phyloP scores from a whole-genome alignment of 768 basidiomycete genomes.

The Lentinula detonsa region DNA sequence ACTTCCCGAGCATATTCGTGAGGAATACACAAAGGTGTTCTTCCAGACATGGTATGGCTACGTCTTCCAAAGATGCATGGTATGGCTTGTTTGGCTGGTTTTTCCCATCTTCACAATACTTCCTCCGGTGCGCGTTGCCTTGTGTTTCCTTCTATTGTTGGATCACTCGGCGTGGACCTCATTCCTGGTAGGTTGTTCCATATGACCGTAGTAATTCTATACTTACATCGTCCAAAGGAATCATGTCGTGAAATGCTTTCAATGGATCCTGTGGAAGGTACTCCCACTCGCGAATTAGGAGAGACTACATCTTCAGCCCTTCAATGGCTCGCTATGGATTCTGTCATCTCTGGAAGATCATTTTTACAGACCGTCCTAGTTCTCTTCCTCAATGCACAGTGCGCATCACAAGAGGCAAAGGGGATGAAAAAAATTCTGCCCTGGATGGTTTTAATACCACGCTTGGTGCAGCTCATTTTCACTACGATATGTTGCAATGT shows the following conservation, averaged over 20 bases:
- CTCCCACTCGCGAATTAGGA: not conserved
- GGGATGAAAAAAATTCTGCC: not conserved
- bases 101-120: not conserved
- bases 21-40: not conserved
- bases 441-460: not conserved
- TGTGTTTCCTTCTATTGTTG: not conserved
- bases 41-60: not conserved
- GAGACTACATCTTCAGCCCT: not conserved
- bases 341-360: not conserved
- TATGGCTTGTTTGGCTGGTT: not conserved
- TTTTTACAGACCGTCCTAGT: not conserved
- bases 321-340: not conserved
- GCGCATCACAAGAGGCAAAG: not conserved
- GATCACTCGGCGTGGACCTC: constrained; percentile 4
- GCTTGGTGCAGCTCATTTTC: not conserved
- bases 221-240: not conserved
- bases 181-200: constrained; percentile 11
- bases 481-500: not conserved
- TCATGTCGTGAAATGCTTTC: not conserved
- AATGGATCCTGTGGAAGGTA: not conserved
- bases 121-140: not conserved
- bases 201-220: constrained; percentile 9
- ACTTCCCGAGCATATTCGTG: not conserved
- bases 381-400: not conserved
- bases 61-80: not conserved